Evolutionary conservation across 2,329 filamentous ascomycete genomes (phyloP).

Genomic region (Davidsoniella eucalypti): DNA sequence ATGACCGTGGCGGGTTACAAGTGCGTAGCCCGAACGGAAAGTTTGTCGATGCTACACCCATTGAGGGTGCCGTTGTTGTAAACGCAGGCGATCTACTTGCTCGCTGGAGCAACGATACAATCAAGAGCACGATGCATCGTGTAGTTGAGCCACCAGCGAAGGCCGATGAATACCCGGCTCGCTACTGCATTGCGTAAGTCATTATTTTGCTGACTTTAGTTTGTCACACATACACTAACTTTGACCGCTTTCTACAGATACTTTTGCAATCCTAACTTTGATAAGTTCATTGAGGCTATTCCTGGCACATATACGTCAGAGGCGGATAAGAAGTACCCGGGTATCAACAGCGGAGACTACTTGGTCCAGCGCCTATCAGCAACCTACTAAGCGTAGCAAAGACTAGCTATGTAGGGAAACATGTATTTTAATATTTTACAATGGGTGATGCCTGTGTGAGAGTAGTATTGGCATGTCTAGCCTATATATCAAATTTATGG

Average conservation of each 20-base stretch:
- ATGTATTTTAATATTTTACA: not conserved
- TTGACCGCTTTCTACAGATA: slow-evolving; percentile 31
- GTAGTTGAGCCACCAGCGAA: slow-evolving; percentile 68
- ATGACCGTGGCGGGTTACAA: slow-evolving; percentile 37
- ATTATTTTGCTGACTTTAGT: not conserved
- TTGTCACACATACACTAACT: not conserved
- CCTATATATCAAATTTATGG: too few relatives aligned
- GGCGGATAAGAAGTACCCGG: slow-evolving; percentile 60
- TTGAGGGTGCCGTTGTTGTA: slow-evolving; percentile 65
- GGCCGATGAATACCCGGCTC: slow-evolving; percentile 47
- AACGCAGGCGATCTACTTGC: slow-evolving; percentile 80
- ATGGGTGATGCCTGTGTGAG: not conserved
- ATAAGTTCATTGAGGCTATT: slow-evolving; percentile 60
- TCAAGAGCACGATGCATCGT: slow-evolving; percentile 78
- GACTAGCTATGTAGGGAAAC: not conserved
- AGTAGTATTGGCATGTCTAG: too few relatives aligned
- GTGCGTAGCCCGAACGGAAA: slow-evolving; percentile 54
- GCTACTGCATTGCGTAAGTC: slow-evolving; percentile 69
- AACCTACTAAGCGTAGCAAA: slow-evolving; percentile 40
- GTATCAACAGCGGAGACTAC: slow-evolving; percentile 67
- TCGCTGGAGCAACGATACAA: slow-evolving; percentile 79
- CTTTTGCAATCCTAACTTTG: slow-evolving; percentile 77
- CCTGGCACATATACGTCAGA: slow-evolving; percentile 55
- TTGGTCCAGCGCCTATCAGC: slow-evolving; percentile 60
- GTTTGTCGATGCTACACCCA: slow-evolving; percentile 72